Evolutionary conservation across 1,284 basidiomycete species (phyloP).

Genomic region (Neolentinus lepideus): DNA sequence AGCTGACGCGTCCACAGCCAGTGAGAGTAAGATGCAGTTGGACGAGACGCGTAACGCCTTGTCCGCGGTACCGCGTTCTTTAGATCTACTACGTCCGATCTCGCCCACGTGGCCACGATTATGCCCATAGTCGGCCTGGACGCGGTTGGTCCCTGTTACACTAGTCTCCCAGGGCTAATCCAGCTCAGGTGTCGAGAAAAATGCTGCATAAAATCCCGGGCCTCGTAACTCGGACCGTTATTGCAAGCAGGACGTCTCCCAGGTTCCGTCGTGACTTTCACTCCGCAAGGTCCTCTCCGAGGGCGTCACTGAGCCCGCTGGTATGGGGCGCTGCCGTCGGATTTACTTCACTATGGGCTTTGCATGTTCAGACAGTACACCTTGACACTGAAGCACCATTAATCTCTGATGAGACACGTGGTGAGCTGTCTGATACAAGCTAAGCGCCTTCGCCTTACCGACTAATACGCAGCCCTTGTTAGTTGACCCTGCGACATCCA

Average conservation of each 20-base stretch:
- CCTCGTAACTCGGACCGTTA: not conserved
- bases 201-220: not conserved
- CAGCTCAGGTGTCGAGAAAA: too few relatives aligned
- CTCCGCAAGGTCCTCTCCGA: conserved; percentile 7
- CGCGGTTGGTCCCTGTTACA: too few relatives aligned
- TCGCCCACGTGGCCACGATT: not conserved
- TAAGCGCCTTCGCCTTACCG: conserved; percentile 1
- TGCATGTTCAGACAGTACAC: conserved; percentile 21
- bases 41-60: not conserved
- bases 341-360: conserved; percentile 22
- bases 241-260: not conserved
- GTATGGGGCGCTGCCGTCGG: conserved; percentile 28
- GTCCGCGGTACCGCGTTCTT: not conserved
- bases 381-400: conserved; percentile 26
- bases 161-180: too few relatives aligned
- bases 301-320: conserved; percentile 12
- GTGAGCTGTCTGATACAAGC: conserved; percentile 12
- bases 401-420: conserved; percentile 15
- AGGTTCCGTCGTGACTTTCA: not conserved
- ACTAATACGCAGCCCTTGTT: not conserved
- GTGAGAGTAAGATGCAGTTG: not conserved
- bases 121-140: too few relatives aligned
- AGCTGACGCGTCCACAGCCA: conserved; percentile 18
- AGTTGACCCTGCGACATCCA: conserved; percentile 68
- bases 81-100: not conserved